These are phyloP conservation scores for Trichosporon sp. DNA, from an alignment of 1,284 basidiomycete species.

Conservation along the genomic window DNA sequence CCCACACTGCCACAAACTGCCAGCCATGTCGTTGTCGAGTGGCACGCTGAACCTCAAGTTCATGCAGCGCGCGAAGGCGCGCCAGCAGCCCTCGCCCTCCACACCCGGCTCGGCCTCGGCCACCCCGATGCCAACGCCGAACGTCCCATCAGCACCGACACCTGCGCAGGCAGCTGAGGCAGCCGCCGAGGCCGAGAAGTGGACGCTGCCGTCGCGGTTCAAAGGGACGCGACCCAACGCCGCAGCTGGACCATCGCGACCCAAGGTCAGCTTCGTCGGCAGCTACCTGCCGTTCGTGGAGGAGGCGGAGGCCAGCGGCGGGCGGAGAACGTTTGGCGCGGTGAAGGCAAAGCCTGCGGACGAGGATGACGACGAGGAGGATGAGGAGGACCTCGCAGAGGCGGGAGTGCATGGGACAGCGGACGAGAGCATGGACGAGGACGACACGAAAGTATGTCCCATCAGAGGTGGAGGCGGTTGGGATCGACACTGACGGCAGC, in stretches of 20 bases:
- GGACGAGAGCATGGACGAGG: constrained; percentile 11
- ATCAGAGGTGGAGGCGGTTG: too few species aligned
- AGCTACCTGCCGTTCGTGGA: constrained; percentile 35
- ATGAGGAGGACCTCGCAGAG: constrained; percentile 5
- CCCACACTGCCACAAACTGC: background rate
- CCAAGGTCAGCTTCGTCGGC: constrained; percentile 26
- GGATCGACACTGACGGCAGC: background rate
- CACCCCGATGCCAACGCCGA: background rate
- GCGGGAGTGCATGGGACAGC: background rate
- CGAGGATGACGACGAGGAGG: constrained; percentile 13
- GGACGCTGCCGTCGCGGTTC: constrained; percentile 20
- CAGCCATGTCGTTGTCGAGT: constrained; percentile 35
- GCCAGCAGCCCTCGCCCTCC: constrained; percentile 7
- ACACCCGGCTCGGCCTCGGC: background rate
- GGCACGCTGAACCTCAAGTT: constrained; percentile 47
- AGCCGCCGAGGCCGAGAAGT: constrained; percentile 24
- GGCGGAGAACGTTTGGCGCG: constrained; percentile 29
- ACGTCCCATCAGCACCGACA: constrained; percentile 8
- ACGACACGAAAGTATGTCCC: constrained; percentile 8
- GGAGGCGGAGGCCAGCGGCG: constrained; percentile 18
- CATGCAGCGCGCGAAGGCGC: constrained; percentile 45
- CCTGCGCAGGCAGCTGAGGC: constrained; percentile 6
- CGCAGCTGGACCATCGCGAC: constrained; percentile 13
- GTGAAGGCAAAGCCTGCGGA: constrained; percentile 14
- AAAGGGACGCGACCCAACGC: background rate